These are phyloP conservation scores for Candida mesenterica DNA, from an alignment of 1,139 yeast genomes.

Conservation along the genomic window DNA sequence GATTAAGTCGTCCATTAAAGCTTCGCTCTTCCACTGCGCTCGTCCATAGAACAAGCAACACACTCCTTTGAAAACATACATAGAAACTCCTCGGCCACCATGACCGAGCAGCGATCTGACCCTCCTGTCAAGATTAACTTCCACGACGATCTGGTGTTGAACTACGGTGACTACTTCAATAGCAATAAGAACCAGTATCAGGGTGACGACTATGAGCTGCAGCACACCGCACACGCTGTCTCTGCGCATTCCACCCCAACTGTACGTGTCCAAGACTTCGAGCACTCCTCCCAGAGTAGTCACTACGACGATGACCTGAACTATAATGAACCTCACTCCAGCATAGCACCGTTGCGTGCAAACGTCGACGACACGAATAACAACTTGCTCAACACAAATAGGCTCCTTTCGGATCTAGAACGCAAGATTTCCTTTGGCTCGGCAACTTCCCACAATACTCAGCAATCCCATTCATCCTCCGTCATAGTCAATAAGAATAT, in stretches of 20 bases:
- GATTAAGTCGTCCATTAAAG: no score
- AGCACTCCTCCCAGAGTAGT: no score
- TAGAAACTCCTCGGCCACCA: neutral
- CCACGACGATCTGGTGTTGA: constrained; percentile 6
- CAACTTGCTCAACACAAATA: constrained; percentile 24
- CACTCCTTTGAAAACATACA: neutral
- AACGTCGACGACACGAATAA: neutral
- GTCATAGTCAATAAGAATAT: constrained; percentile 31
- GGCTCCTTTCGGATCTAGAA: constrained; percentile 30
- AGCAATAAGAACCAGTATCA: constrained; percentile 2
- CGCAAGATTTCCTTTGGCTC: constrained; percentile 31
- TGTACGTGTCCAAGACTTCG: no score
- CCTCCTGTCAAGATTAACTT: constrained; percentile 6
- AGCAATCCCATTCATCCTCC: constrained; percentile 25
- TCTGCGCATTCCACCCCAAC: no score
- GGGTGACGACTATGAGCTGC: constrained; percentile 1
- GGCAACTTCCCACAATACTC: constrained; percentile 25
- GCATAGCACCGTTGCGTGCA: neutral
- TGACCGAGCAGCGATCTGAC: neutral
- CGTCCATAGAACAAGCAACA: no score
- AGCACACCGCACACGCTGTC: no score
- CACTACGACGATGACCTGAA: neutral
- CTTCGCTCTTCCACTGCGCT: no score
- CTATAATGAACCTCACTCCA: neutral
- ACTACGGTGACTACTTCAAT: constrained; percentile 9